phyloP scores from a whole-genome alignment of 371 early-diverging fungal genomes.

The Syncephalis fuscata region DNA sequence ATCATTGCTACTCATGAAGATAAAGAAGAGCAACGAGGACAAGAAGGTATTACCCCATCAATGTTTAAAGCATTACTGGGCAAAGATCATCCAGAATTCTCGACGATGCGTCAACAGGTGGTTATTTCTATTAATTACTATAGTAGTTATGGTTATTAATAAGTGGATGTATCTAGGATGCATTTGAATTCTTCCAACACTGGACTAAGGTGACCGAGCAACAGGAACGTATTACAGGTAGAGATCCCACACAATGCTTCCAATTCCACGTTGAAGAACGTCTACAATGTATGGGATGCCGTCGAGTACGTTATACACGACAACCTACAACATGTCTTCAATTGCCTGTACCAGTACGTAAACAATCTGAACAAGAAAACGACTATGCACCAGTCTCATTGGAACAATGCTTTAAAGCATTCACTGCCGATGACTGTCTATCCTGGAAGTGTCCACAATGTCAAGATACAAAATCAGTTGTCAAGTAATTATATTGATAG shows the following conservation, averaged over 20 bases:
- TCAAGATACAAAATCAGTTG: slow-evolving; percentile 39
- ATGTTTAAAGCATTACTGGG: slow-evolving; percentile 89
- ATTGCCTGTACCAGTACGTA: slow-evolving; percentile 54
- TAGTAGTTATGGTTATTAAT: neutral
- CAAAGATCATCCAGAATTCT: slow-evolving; percentile 79
- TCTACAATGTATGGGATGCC: slow-evolving; percentile 70
- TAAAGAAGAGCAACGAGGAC: slow-evolving; percentile 23
- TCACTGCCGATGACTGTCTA: slow-evolving; percentile 32
- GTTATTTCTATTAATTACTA: neutral
- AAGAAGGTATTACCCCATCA: slow-evolving; percentile 57
- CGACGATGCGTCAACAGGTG: slow-evolving; percentile 87
- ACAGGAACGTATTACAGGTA: slow-evolving; percentile 30
- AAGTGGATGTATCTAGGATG: slow-evolving; percentile 34
- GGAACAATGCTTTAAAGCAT: slow-evolving; percentile 50
- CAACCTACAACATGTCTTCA: slow-evolving; percentile 41
- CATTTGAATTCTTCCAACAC: slow-evolving; percentile 83
- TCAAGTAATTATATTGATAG: slow-evolving; percentile 42
- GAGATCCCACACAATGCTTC: slow-evolving; percentile 59
- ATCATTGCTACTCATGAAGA: slow-evolving; percentile 10
- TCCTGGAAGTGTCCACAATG: slow-evolving; percentile 72
- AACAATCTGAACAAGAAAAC: slow-evolving; percentile 10
- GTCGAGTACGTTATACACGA: slow-evolving; percentile 54
- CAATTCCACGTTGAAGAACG: slow-evolving; percentile 65
- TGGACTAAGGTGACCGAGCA: slow-evolving; percentile 51
- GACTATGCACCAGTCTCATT: slow-evolving; percentile 49